Percentiles rank a stretch among this genome's conserved stretches.
Conservation (phyloP, 352 stramenopile species). For the Pythium insidiosum region DNA sequence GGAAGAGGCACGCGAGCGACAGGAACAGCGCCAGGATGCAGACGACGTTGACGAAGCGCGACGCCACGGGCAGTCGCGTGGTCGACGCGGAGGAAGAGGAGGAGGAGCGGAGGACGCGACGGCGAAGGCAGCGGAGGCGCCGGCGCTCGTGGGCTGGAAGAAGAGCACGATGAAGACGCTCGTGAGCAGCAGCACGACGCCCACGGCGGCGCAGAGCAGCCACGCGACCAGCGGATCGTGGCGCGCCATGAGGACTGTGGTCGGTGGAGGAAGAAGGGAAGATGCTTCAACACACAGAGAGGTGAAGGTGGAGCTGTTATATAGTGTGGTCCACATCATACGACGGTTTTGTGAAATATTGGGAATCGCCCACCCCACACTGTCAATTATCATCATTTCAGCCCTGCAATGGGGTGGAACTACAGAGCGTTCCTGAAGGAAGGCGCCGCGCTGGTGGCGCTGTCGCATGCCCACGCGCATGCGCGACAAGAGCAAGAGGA, state of each 20-base stretch:
- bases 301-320: no score
- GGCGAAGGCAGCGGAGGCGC: conserved; percentile 44
- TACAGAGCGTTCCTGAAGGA: conserved; percentile 44
- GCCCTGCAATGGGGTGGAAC: conserved; percentile 24
- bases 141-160: conserved; percentile 49
- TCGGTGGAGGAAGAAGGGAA: not conserved
- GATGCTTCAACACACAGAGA: conserved; percentile 10
- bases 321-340: conserved; percentile 6
- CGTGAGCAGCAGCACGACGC: conserved; percentile 39
- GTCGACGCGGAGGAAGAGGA: no score
- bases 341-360: no score
- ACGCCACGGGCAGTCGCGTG: conserved; percentile 50
- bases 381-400: no score
- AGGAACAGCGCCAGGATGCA: conserved; percentile 65
- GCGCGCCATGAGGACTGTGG: conserved; percentile 7
- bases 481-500: not conserved
- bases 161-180: conserved; percentile 50
- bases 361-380: no score
- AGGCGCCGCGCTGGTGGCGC: conserved; percentile 27
- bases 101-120: conserved; percentile 38
- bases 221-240: conserved; percentile 35
- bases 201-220: conserved; percentile 58
- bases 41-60: conserved; percentile 58
- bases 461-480: no score
- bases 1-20: conserved; percentile 70